Evolutionary conservation across 1,284 basidiomycete genomes (phyloP).

Genomic region (Uromyces viciae-fabae): DNA sequence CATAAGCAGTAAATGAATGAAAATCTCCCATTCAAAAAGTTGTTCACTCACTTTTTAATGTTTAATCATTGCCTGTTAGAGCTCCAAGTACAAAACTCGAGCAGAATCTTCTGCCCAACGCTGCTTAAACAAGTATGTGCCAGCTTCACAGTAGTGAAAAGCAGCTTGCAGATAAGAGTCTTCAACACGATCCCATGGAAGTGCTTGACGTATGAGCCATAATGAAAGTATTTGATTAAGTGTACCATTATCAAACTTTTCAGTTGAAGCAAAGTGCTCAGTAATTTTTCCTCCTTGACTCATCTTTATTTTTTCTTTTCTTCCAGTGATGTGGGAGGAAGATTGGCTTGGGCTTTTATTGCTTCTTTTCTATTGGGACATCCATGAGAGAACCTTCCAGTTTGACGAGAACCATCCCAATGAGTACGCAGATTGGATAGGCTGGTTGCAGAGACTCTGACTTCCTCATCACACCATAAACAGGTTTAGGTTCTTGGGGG

Average conservation of each 20-base stretch:
- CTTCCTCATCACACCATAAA: not conserved
- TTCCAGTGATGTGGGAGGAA: not conserved
- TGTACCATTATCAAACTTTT: not conserved
- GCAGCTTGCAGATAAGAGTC: not conserved
- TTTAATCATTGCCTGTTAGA: not conserved
- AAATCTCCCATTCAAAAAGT: no score
- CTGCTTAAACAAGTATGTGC: not conserved
- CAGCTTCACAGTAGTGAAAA: not conserved
- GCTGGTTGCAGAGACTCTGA: not conserved
- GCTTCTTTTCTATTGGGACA: not conserved
- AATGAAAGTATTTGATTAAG: not conserved
- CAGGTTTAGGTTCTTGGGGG: not conserved
- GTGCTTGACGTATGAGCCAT: constrained; percentile 3
- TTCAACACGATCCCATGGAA: not conserved
- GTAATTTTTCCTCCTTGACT: not conserved
- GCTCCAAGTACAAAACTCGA: not conserved
- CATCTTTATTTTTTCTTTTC: not conserved
- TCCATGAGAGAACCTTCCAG: not conserved
- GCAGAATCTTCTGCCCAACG: not conserved
- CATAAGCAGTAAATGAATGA: not conserved
- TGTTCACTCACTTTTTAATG: not conserved
- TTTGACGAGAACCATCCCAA: not conserved
- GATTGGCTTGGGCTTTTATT: not conserved
- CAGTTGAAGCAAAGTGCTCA: not conserved
- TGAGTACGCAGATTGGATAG: not conserved